These are phyloP conservation scores for Colletotrichum tabaci DNA, from an alignment of 2,329 filamentous ascomycete species.

Conservation along the genomic window DNA sequence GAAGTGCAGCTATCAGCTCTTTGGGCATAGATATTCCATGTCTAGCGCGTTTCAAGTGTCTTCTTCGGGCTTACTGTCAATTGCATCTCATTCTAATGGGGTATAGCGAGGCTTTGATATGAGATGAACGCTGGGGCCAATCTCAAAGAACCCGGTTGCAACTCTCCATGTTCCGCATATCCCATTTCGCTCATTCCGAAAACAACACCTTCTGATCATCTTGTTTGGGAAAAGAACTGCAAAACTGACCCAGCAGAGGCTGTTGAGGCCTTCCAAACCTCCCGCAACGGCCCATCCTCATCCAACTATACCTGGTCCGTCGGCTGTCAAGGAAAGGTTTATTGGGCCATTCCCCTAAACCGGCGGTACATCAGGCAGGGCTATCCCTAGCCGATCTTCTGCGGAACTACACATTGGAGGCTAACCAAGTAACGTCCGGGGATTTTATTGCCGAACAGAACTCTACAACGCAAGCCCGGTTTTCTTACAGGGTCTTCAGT, in stretches of 20 bases:
- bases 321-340: conserved; percentile 23
- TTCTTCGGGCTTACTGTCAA: conserved; percentile 36
- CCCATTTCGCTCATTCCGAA: conserved; percentile 43
- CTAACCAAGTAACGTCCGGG: conserved; percentile 19
- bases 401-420: conserved; percentile 28
- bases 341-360: conserved; percentile 28
- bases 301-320: conserved; percentile 28
- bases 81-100: conserved; percentile 21
- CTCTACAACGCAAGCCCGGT: conserved; percentile 14
- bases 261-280: conserved; percentile 20
- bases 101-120: conserved; percentile 43
- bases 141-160: conserved; percentile 41
- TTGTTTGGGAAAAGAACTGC: conserved; percentile 39
- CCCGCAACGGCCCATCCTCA: conserved; percentile 31
- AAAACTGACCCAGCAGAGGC: conserved; percentile 27
- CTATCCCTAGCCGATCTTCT: conserved; percentile 28
- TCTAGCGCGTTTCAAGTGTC: conserved; percentile 44
- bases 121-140: conserved; percentile 44
- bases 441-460: conserved; percentile 34
- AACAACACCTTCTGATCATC: conserved; percentile 38
- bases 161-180: conserved; percentile 41
- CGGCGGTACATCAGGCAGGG: conserved; percentile 12
- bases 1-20: conserved; percentile 35
- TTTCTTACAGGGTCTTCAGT: conserved; percentile 24
- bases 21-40: conserved; percentile 32